Base-by-base conservation (phyloP, 208 protist genomes). In the Wallacemonas sp. region DNA sequence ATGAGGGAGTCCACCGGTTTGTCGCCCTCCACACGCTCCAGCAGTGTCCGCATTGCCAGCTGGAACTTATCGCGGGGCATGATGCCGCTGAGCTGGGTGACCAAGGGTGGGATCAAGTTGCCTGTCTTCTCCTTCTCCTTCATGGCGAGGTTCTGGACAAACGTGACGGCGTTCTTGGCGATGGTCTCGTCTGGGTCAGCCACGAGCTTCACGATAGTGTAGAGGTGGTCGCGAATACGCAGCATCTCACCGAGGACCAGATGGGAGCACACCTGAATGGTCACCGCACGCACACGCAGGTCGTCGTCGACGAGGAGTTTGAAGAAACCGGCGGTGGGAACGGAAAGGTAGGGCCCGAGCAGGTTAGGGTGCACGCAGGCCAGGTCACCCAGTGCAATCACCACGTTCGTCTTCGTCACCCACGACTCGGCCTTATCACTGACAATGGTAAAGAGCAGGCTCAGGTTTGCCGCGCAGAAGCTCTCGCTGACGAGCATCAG, bases 251-350 rank as follows among this genome's bases (percentile, higher is more conserved):
- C 81, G 41, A 96, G 77, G 47, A 96, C 88, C 6, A 96, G 72
- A 58, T 96, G 91, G 8, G 91, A 94, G 74, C 91, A 96, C 30
- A 96, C 88, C 70, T 96, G 91, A 72, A 96, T 92, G 14, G 91
- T 94, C 62, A 94, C 86, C 2, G 91, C 87, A 26, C 91, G 80
- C 62, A 96, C 91, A 12, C 91, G 80, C 19, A 89, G 72, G 66
- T 96, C 91, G 68, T 89, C 79, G 69, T 96, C 88, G 41, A 77
- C 81, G 19, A 96, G 80, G 36, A 96, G 75, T 62, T 85, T 88
- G 61, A 94, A 93, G 58, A 96, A 90, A 26, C 91, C 91, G 2
- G 83, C 79, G 31, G 83, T 85, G 6, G 85, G 75, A 8, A 85
- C 71, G 22, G 79, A 86, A 5, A 96, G 63, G 62, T 91, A 96